These are phyloP conservation scores for Alternaria sp. DNA, from an alignment of 2,329 filamentous ascomycete species.

Conservation along the genomic window DNA sequence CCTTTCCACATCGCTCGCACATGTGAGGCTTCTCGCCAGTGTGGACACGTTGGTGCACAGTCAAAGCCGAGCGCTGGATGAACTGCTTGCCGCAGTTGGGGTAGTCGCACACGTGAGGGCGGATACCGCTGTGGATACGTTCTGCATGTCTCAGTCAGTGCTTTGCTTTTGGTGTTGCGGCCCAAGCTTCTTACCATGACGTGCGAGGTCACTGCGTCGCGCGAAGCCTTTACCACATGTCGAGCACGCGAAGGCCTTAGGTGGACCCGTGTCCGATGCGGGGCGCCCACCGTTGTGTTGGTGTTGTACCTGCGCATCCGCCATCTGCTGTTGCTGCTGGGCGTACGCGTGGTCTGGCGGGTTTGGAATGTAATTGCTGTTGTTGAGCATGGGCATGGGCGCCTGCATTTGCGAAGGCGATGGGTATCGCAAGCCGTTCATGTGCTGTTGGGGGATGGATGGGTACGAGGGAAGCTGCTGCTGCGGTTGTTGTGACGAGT, in stretches of 20 bases:
- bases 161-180: constrained; percentile 36
- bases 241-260: constrained; percentile 86
- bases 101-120: constrained; percentile 92
- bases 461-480: constrained; percentile 59
- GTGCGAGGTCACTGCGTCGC: constrained; percentile 87
- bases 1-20: constrained; percentile 96
- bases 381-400: constrained; percentile 63
- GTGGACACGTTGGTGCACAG: constrained; percentile 93
- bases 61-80: constrained; percentile 94
- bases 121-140: constrained; percentile 90
- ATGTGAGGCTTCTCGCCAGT: constrained; percentile 98
- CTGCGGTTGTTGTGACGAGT: constrained; percentile 65
- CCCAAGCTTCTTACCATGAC: constrained; percentile 77
- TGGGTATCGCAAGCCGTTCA: constrained; percentile 63
- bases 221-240: constrained; percentile 94
- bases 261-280: constrained; percentile 59
- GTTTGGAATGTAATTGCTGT: constrained; percentile 63
- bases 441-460: constrained; percentile 59
- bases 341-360: constrained; percentile 58
- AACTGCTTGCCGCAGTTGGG: constrained; percentile 93
- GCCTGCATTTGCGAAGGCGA: constrained; percentile 61
- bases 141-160: constrained; percentile 64
- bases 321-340: constrained; percentile 49
- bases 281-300: constrained; percentile 54
- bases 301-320: constrained; percentile 51